A percentile compares a stretch with the other conserved stretches of the same genome.
phyloP scores from a whole-genome alignment of 768 basidiomycete genomes.

The Paxillus rubicundulus region DNA sequence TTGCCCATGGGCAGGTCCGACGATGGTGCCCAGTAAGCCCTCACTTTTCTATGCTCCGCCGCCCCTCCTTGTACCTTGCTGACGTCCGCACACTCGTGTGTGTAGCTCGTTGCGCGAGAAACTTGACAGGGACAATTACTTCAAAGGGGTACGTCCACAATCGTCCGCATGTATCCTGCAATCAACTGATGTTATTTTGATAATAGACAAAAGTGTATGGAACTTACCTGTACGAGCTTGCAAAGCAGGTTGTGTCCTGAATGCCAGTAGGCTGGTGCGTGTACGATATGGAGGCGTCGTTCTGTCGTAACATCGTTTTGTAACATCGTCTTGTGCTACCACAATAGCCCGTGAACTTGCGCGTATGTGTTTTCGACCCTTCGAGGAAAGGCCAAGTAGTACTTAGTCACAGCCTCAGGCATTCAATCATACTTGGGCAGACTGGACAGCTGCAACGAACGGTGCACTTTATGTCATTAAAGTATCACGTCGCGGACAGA shows the following conservation, averaged over 20 bases:
- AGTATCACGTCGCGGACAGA: too few relatives aligned
- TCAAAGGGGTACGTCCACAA: constrained; percentile 57
- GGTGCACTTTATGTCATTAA: too few relatives aligned
- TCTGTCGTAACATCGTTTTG: too few relatives aligned
- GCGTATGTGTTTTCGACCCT: too few relatives aligned
- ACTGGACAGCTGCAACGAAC: too few relatives aligned
- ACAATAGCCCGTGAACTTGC: too few relatives aligned
- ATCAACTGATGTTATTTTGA: background rate
- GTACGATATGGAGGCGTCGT: too few relatives aligned
- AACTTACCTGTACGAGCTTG: constrained; percentile 14
- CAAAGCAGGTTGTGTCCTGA: background rate
- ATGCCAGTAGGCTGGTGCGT: too few relatives aligned
- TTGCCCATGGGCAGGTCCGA: constrained; percentile 91
- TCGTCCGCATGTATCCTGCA: background rate
- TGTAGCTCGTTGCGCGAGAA: constrained; percentile 88
- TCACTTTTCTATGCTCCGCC: background rate
- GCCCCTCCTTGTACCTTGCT: background rate
- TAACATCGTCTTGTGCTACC: too few relatives aligned
- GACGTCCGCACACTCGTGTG: background rate
- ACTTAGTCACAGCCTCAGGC: too few relatives aligned
- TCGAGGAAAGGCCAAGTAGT: too few relatives aligned
- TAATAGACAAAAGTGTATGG: constrained; percentile 16
- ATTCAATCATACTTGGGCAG: too few relatives aligned
- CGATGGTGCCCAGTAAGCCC: constrained; percentile 82
- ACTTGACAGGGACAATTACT: constrained; percentile 82